A percentile compares a stretch with the other conserved stretches of the same genome.
phyloP scores from a whole-genome alignment of 331 rosid genomes.

The Prunus yedoensis region DNA sequence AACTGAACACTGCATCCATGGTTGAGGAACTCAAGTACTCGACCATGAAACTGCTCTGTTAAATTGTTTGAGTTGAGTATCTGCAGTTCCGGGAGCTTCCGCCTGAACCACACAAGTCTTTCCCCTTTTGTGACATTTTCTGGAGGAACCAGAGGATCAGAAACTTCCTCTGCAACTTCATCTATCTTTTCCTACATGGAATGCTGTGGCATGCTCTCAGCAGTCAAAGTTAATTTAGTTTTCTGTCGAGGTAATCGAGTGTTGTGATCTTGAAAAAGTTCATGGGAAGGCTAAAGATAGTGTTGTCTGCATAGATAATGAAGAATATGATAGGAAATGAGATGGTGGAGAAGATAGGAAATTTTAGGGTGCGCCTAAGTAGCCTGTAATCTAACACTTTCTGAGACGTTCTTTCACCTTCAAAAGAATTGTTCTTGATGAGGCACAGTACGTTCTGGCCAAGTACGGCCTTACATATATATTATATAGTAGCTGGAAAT shows the following conservation, averaged over 20 bases:
- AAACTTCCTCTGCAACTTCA: neutral
- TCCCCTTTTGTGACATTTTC: no score
- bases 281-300: neutral
- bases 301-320: constrained; percentile 23
- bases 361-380: neutral
- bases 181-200: neutral
- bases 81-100: no score
- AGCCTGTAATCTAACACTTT: constrained; percentile 7
- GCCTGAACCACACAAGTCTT: no score
- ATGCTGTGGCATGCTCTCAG: neutral
- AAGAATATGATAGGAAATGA: constrained; percentile 16
- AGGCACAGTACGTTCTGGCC: neutral
- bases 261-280: neutral
- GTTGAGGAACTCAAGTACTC: constrained; percentile 15
- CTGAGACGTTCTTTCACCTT: constrained; percentile 4
- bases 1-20: constrained; percentile 5
- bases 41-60: constrained; percentile 12
- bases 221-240: neutral
- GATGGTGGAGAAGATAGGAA: constrained; percentile 6
- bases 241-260: neutral
- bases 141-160: no score
- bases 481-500: neutral
- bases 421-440: neutral
- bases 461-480: no score
- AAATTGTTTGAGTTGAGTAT: no score